Evolutionary conservation across 345 rosid species (phyloP).

Genomic region (Fremontodendron californicum): DNA sequence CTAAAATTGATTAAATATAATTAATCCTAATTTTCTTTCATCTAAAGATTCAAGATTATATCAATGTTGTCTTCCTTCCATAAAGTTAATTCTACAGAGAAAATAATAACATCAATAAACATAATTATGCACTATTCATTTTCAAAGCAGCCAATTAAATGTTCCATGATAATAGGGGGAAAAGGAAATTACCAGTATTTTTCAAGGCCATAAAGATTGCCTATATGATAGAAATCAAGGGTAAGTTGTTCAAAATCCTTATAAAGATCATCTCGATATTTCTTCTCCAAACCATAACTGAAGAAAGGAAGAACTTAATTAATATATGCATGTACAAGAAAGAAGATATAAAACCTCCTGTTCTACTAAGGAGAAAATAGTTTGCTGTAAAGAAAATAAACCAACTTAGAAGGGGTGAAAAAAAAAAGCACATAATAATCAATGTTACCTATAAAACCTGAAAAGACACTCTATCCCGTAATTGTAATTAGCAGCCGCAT

Average conservation of each 20-base stretch:
- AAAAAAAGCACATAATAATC: neutral
- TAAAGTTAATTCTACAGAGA: neutral
- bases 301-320: slow-evolving; percentile 15
- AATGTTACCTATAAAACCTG: slow-evolving; percentile 85
- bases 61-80: neutral
- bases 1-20: neutral
- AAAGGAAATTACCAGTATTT: slow-evolving; percentile 69
- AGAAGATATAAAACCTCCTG: neutral
- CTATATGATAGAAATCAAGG: slow-evolving; percentile 72
- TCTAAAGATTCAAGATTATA: too few relatives aligned
- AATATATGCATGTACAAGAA: neutral
- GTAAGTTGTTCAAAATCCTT: slow-evolving; percentile 82
- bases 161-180: neutral
- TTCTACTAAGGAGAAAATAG: neutral
- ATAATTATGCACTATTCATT: neutral
- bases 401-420: neutral
- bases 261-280: slow-evolving; percentile 67
- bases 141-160: neutral
- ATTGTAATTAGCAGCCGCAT: slow-evolving; percentile 72
- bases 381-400: slow-evolving; percentile 1
- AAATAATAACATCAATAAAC: too few relatives aligned
- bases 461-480: slow-evolving; percentile 95
- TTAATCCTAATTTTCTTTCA: too few relatives aligned
- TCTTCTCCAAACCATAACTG: slow-evolving; percentile 95
- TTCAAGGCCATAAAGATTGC: slow-evolving; percentile 89